These are phyloP conservation scores for Panicum hallii DNA, from an alignment of 202 grass and related monocot species.

Conservation along the genomic window DNA sequence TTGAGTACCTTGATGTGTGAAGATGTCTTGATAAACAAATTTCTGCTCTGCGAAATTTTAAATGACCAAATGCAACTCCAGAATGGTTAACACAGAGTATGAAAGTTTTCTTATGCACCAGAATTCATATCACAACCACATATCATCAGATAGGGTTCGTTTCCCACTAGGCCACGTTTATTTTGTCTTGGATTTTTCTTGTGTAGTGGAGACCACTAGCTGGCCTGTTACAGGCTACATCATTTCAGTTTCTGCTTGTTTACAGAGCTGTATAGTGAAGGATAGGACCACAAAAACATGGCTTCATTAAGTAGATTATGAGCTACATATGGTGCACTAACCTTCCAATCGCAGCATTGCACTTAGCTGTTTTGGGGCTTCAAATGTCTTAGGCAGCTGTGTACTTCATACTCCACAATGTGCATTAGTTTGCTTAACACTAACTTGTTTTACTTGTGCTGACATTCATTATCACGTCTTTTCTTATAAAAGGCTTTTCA, in stretches of 20 bases:
- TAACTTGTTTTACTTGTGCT: slow-evolving; percentile 25
- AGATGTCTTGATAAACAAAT: not conserved
- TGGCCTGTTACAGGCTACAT: not conserved
- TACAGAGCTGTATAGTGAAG: not conserved
- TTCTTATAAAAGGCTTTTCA: not conserved
- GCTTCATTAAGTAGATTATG: not conserved
- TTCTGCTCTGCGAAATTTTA: not conserved
- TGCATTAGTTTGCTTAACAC: not conserved
- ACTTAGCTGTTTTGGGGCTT: not conserved
- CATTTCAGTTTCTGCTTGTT: slow-evolving; percentile 8
- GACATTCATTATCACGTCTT: not conserved
- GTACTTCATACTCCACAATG: not conserved
- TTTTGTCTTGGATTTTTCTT: slow-evolving; percentile 14
- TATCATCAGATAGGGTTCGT: not conserved
- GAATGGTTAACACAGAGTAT: not conserved
- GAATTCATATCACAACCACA: slow-evolving; percentile 4
- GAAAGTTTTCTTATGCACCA: not conserved
- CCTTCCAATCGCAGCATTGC: not conserved
- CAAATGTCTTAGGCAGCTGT: slow-evolving; percentile 3
- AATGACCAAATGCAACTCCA: not conserved
- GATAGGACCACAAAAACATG: not conserved
- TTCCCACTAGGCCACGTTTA: not conserved
- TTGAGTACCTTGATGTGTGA: not conserved
- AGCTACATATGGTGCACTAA: not conserved
- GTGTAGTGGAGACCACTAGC: not conserved